Percentiles rank a stretch among this genome's conserved stretches.
These are phyloP conservation scores for Acacia concinna DNA, from an alignment of 331 rosid genomes.

Conservation along the genomic window DNA sequence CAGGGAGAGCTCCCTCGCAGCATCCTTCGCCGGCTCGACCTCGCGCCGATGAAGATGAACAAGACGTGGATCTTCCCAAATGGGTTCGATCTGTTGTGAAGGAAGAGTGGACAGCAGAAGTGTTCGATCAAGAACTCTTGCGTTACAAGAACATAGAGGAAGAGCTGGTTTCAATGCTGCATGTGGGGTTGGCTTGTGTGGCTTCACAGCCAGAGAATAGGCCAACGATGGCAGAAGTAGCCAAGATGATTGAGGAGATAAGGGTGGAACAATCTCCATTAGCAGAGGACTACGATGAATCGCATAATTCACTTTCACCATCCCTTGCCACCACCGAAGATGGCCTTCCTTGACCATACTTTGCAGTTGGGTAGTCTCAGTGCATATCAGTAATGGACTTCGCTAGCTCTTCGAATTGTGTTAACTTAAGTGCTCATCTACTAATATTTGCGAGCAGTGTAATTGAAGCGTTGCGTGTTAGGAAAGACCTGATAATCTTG, in stretches of 20 bases:
- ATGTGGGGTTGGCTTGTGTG: slow-evolving; percentile 84
- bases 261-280: slow-evolving; percentile 95
- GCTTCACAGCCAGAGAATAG: slow-evolving; percentile 75
- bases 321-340: slow-evolving; percentile 92
- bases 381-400: slow-evolving; percentile 38
- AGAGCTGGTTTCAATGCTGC: slow-evolving; percentile 92
- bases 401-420: slow-evolving; percentile 27
- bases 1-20: slow-evolving; percentile 82
- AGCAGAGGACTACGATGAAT: slow-evolving; percentile 88
- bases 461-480: slow-evolving; percentile 28
- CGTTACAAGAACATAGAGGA: slow-evolving; percentile 97
- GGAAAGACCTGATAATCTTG: slow-evolving; percentile 29
- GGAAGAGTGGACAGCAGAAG: slow-evolving; percentile 99
- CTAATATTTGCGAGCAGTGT: slow-evolving; percentile 38
- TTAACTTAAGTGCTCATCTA: slow-evolving; percentile 39
- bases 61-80: slow-evolving; percentile 66
- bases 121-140: slow-evolving; percentile 86
- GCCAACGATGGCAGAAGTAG: slow-evolving; percentile 86
- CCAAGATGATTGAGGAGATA: slow-evolving; percentile 89
- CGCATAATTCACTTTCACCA: slow-evolving; percentile 82
- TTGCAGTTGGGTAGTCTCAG: slow-evolving; percentile 42
- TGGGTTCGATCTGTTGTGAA: slow-evolving; percentile 95
- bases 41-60: slow-evolving; percentile 53
- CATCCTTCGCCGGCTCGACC: slow-evolving; percentile 64
- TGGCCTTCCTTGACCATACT: slow-evolving; percentile 49